Base-by-base conservation (phyloP, 495 filamentous ascomycete genomes). In the Thermothielavioides terrestris region DNA sequence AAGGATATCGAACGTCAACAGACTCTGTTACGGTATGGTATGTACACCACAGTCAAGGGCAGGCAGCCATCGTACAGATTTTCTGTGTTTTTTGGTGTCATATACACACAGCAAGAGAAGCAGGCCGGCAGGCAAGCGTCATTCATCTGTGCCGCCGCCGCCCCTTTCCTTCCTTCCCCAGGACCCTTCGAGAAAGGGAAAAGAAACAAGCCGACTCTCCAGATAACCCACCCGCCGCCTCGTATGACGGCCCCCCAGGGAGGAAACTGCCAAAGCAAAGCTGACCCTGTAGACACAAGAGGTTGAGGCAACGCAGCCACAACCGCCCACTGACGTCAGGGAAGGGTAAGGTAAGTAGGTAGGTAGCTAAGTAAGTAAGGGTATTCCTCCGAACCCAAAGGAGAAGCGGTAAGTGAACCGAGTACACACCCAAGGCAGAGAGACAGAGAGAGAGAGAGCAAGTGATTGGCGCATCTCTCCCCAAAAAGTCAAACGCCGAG, bases 41-140 rank as follows among this genome's bases (percentile, higher is more conserved):
- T 49, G 27, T 49, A 43, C 48, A 20, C 21, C 39, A 43, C 48
- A 36, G 2, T 36, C 7, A 36, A 50, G 39, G 39, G 38, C 26
- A 23, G 35, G 26, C n/a, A 42, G 37, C 27, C 48, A 50, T 50
- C 38, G 28, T 43, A 50, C 48, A 43, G 31, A 25, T 50, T 39
- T n/a, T n/a, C n/a, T n/a, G n/a, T n/a, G 35, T 22, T 18, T 42
- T 49, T 10, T 34, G 4, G 14, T 15, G 42, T 45, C 42, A 45
- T 45, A 45, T 45, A 45, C 28, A 45, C 39, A 20, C 35, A 42
- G 28, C 11, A 17, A 45, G 20, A 28, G 34, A 14, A 20, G 20
- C 6, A 3, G 22, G 21, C 21, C 9, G 21, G 21, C 23, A 40
- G n/a, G n/a, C n/a, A 25, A n/a, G 12, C 11, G 8, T 12, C 12